Conservation (phyloP, 129 eudicot genomes). For the Chrysanthemum seticuspe region DNA sequence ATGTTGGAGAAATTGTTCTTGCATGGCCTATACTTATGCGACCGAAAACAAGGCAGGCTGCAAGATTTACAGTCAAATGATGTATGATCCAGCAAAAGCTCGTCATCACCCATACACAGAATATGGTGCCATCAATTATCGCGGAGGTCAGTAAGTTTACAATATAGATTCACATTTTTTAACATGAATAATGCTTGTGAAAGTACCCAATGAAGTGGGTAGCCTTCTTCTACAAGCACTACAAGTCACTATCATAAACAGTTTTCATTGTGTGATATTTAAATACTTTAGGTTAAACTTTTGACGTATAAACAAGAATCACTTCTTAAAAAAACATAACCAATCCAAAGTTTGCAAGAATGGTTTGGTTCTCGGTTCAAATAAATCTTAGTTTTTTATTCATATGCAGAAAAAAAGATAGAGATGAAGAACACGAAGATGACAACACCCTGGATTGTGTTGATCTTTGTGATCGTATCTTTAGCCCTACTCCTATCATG, state of each 20-base stretch:
- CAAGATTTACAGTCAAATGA: constrained; percentile 24
- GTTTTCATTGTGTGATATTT: too few relatives aligned
- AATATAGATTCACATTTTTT: not conserved
- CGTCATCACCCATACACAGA: not conserved
- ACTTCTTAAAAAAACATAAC: not conserved
- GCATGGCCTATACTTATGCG: constrained; percentile 33
- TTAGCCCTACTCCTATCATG: constrained; percentile 20
- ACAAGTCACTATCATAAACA: too few relatives aligned
- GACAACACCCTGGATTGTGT: constrained; percentile 21
- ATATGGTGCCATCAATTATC: not conserved
- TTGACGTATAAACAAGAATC: not conserved
- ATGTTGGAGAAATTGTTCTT: constrained; percentile 40
- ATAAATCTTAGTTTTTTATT: not conserved
- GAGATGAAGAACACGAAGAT: not conserved
- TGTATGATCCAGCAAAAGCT: not conserved
- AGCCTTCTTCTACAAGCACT: too few relatives aligned
- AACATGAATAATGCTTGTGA: not conserved
- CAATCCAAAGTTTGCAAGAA: too few relatives aligned
- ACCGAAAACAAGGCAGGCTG: constrained; percentile 33
- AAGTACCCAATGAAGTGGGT: too few relatives aligned
- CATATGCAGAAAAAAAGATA: not conserved
- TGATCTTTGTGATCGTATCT: constrained; percentile 24
- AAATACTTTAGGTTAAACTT: too few relatives aligned
- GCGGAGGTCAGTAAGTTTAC: constrained; percentile 1
- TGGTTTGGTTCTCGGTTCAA: too few relatives aligned